Conservation (phyloP, 2,329 filamentous ascomycete genomes). For the Tolypocladium nubicola region DNA sequence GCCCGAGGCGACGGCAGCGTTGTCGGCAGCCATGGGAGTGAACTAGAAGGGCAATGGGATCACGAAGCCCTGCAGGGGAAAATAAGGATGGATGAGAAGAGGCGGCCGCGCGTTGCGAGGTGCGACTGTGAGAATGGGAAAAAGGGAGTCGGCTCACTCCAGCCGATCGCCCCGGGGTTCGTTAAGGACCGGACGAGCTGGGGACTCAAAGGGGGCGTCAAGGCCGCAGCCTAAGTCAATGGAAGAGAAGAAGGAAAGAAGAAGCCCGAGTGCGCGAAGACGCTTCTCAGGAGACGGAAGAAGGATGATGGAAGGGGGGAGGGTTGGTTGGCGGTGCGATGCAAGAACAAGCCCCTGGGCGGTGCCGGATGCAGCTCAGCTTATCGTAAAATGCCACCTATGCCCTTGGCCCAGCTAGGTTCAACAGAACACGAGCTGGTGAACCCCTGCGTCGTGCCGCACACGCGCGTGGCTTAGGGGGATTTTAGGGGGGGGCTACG, state of each 20-base stretch:
- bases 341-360: background rate
- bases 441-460: constrained; percentile 1
- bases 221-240: background rate
- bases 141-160: constrained; percentile 7
- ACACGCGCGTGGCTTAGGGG: background rate
- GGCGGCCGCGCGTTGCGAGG: background rate
- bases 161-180: background rate
- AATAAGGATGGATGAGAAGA: constrained; percentile 2
- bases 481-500: background rate
- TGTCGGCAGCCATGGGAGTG: constrained; percentile 40
- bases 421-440: constrained; percentile 1
- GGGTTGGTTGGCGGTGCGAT: background rate
- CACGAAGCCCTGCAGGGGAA: background rate
- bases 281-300: constrained; percentile 2
- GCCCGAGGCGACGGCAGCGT: constrained; percentile 48
- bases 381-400: constrained; percentile 4
- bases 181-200: constrained; percentile 26
- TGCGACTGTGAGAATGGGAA: constrained; percentile 1
- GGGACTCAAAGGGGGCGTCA: constrained; percentile 17
- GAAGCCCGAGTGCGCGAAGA: constrained; percentile 3
- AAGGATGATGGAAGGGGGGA: background rate
- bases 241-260: constrained; percentile 10
- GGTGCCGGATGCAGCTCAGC: constrained; percentile 1
- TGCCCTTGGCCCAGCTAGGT: background rate
- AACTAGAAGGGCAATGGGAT: constrained; percentile 1